Base-by-base conservation (phyloP, 2,329 filamentous ascomycete species). In the Aspergillus ibericus region DNA sequence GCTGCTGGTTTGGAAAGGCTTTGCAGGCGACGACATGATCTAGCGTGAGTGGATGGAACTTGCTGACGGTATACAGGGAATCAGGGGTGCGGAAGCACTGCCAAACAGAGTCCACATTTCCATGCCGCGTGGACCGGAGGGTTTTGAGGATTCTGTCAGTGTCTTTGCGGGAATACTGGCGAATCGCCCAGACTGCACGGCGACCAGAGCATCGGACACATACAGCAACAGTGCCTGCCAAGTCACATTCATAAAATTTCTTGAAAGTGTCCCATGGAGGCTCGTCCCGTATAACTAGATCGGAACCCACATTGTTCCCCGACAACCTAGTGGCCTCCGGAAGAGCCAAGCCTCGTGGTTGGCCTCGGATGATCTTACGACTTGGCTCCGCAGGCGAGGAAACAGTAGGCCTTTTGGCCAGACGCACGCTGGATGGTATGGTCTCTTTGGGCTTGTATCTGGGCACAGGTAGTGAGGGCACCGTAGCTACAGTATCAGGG, bases 211-310 rank as follows among this genome's bases (percentile, higher is more conserved):
- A 25, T 42, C 22, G 48, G 22, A 65, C 34, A 16, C 18, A 59
- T 47, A 67, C 36, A 44, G 49, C 29, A 52, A 68, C 53, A 29
- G 38, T 54, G 1, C 63, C 53, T 32, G 63, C 61, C 47, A 68
- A 58, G 48, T 68, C 53, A 49, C 58, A 68, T 40, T 62, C 50
- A 25, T 66, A 70, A 50, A 58, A 48, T 47, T 59, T 60, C 29
- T 63, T 51, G 29, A 62, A 69, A 40, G 59, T 66, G n/a, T 69
- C 59, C 63, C 40, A 69, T 8, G 59, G 66, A n/a, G 59, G 66
- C 48, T 67, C 59, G 22, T 66, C 18, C 25, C 51, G 56, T 58
- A 63, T 40, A 38, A 52, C 48, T 34, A 52, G 38, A 54, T 56
- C 47, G n/a, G 46, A 58, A 44, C 18, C 27, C 32, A 42, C 13